These are phyloP conservation scores for Penicillium psychrosexuale DNA, from an alignment of 2,329 filamentous ascomycete genomes.

Conservation along the genomic window DNA sequence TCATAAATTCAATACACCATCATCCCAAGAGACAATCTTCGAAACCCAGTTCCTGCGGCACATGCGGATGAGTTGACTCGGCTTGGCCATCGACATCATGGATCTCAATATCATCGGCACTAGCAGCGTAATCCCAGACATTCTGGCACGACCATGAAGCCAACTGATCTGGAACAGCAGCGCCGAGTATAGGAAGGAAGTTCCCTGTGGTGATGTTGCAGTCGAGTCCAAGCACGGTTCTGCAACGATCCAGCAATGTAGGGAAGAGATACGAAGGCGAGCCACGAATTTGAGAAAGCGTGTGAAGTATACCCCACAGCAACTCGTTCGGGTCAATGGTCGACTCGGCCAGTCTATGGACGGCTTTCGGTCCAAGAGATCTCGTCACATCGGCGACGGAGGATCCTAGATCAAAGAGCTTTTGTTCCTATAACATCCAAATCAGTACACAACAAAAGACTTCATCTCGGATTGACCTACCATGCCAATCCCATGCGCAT, in stretches of 20 bases:
- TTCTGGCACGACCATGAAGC: constrained; percentile 18
- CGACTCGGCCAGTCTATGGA: constrained; percentile 30
- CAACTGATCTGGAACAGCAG: constrained; percentile 9
- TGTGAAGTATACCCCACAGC: constrained; percentile 40
- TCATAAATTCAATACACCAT: neutral
- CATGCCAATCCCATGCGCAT: constrained; percentile 71
- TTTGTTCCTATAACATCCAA: constrained; percentile 33
- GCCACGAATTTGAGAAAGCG: constrained; percentile 38
- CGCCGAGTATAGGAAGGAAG: constrained; percentile 25
- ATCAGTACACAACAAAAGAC: neutral
- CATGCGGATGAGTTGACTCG: constrained; percentile 1
- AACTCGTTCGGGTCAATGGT: constrained; percentile 35
- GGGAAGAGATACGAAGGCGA: constrained; percentile 40
- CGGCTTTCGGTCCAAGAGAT: constrained; percentile 29
- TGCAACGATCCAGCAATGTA: constrained; percentile 31
- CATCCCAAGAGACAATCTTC: constrained; percentile 7
- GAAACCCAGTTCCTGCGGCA: constrained; percentile 8
- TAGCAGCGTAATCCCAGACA: constrained; percentile 15
- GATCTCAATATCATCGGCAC: constrained; percentile 2
- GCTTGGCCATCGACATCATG: constrained; percentile 6
- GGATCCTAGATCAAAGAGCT: constrained; percentile 36
- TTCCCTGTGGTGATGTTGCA: constrained; percentile 30
- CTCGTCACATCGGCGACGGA: constrained; percentile 35
- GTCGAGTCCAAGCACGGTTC: constrained; percentile 31
- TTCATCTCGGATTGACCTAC: constrained; percentile 48